phyloP scores from a whole-genome alignment of 129 eudicot species.

The Pseudognaphalium luteoalbum region DNA sequence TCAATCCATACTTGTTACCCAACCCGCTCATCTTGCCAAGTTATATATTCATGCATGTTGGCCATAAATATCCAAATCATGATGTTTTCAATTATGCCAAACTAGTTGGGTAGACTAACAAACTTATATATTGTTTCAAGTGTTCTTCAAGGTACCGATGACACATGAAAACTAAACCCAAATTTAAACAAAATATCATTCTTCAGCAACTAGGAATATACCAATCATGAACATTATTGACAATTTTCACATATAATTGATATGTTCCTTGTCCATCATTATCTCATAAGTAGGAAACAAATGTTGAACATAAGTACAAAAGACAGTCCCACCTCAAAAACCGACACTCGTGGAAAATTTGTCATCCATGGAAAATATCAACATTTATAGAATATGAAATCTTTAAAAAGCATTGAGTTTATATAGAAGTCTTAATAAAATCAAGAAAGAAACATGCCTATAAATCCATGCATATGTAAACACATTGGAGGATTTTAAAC shows the following conservation, averaged over 20 bases:
- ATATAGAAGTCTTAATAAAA: too few species aligned
- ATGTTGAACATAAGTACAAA: too few species aligned
- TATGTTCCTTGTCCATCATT: neutral
- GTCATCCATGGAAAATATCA: neutral
- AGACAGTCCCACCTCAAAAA: too few species aligned
- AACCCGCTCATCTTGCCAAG: neutral
- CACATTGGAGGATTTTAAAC: neutral
- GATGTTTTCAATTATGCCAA: neutral
- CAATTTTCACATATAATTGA: neutral
- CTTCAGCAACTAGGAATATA: neutral
- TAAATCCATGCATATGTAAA: neutral
- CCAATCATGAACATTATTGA: neutral
- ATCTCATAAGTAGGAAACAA: neutral
- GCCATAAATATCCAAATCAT: neutral
- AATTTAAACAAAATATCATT: neutral
- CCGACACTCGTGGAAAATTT: too few species aligned
- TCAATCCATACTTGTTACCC: neutral
- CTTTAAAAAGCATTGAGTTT: too few species aligned
- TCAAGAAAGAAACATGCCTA: neutral
- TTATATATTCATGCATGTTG: neutral
- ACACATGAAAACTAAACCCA: neutral
- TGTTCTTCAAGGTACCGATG: neutral
- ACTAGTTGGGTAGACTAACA: conserved; percentile 18
- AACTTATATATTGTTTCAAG: neutral
- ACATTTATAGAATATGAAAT: too few species aligned